phyloP scores from a whole-genome alignment of 2,329 filamentous ascomycete genomes.

The Daldinia sp. region DNA sequence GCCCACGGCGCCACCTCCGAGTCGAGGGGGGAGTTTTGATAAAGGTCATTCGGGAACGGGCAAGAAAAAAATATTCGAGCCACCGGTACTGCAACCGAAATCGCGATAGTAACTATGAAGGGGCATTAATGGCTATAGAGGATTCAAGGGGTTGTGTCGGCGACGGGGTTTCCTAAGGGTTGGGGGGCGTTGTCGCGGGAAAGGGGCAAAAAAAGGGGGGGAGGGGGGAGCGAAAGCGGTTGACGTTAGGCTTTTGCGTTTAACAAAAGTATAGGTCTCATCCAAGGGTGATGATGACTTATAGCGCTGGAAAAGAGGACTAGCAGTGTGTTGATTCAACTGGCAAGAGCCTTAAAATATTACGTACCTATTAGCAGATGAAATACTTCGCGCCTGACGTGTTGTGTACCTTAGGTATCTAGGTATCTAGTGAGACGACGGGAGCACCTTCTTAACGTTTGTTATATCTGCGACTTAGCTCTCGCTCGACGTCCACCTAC shows the following conservation, averaged over 20 bases:
- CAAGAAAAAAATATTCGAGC: not conserved
- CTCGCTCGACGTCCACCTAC: too few species aligned
- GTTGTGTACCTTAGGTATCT: too few species aligned
- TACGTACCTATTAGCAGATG: too few species aligned
- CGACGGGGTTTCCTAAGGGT: not conserved
- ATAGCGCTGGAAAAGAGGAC: not conserved
- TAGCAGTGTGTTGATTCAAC: not conserved
- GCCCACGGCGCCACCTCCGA: not conserved
- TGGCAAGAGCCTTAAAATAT: too few species aligned
- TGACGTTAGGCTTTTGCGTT: not conserved
- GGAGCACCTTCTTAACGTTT: not conserved
- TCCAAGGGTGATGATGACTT: not conserved
- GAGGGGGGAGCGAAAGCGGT: too few species aligned
- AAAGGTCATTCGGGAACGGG: not conserved
- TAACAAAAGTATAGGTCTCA: not conserved
- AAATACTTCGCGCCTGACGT: too few species aligned
- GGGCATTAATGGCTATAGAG: not conserved
- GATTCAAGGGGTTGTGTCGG: not conserved
- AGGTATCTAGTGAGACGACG: not conserved
- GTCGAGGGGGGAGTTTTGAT: not conserved
- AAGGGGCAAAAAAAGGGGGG: too few species aligned
- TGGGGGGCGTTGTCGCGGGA: not conserved
- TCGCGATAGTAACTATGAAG: slow-evolving; percentile 47
- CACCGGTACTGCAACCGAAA: slow-evolving; percentile 1
- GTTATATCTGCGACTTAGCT: too few species aligned